A percentile compares a stretch with the other conserved stretches of the same genome.
Conservation (phyloP, 2,329 filamentous ascomycete genomes). For the Knufia petricola region DNA sequence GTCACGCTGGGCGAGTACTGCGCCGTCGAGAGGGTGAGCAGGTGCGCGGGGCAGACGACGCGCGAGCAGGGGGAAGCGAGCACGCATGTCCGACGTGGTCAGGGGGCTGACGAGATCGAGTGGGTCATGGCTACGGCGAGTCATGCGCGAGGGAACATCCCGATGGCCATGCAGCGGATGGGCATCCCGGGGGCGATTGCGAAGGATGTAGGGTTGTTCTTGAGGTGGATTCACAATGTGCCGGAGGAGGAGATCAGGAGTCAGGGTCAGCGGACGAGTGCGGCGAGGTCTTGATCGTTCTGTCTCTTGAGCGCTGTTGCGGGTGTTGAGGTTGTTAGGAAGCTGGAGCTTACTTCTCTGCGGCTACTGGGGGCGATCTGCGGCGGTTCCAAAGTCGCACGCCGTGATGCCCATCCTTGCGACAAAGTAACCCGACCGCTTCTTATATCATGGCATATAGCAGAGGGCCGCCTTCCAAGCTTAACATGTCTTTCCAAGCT, state of each 20-base stretch:
- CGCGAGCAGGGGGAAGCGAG: constrained; percentile 3
- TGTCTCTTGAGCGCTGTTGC: too few relatives aligned
- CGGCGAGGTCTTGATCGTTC: too few relatives aligned
- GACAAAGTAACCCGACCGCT: too few relatives aligned
- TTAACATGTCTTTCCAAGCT: too few relatives aligned
- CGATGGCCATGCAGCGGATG: constrained; percentile 55
- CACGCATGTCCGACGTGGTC: constrained; percentile 20
- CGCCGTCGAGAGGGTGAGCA: constrained; percentile 17
- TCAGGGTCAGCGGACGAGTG: neutral
- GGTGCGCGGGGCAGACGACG: neutral
- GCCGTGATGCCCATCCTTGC: too few relatives aligned
- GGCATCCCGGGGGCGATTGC: constrained; percentile 54
- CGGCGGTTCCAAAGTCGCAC: too few relatives aligned
- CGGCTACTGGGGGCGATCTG: too few relatives aligned
- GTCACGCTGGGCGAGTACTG: constrained; percentile 23
- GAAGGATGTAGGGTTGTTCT: constrained; percentile 62
- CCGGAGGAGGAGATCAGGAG: constrained; percentile 11
- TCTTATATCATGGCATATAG: too few relatives aligned
- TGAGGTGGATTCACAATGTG: constrained; percentile 52
- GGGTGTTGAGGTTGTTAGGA: too few relatives aligned
- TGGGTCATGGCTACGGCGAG: constrained; percentile 73
- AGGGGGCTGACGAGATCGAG: constrained; percentile 39
- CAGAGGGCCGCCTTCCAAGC: too few relatives aligned
- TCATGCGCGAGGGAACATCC: constrained; percentile 58
- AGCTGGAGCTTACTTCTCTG: too few relatives aligned